Conservation (phyloP, 148 eudicot species). For the Cornus suecica region DNA sequence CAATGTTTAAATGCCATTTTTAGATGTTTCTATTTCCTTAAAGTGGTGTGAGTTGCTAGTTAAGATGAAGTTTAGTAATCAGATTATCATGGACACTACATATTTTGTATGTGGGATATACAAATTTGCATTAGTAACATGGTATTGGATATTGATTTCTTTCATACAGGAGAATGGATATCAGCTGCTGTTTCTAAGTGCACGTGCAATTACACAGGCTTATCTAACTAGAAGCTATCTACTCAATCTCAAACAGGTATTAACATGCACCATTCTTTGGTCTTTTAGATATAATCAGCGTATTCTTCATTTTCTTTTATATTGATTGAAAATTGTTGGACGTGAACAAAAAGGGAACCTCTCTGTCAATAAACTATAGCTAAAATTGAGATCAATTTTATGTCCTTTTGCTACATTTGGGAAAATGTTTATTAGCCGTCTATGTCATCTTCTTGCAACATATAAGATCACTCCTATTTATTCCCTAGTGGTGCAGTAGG, state of each 20-base stretch:
- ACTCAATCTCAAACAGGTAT: conserved; percentile 91
- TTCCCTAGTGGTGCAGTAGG: neutral
- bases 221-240: conserved; percentile 88
- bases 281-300: neutral
- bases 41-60: neutral
- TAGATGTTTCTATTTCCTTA: neutral
- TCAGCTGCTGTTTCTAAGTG: conserved; percentile 90
- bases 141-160: conserved; percentile 11
- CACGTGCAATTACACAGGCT: conserved; percentile 98
- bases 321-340: neutral
- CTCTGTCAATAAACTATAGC: neutral
- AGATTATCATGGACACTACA: neutral
- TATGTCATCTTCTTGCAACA: neutral
- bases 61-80: neutral
- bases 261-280: neutral
- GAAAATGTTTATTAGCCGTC: neutral
- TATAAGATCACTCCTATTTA: neutral
- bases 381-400: neutral
- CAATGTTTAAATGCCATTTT: neutral
- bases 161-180: conserved; percentile 88
- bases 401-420: neutral
- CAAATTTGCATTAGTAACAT: conserved; percentile 6
- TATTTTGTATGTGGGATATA: neutral
- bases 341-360: neutral
- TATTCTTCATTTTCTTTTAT: neutral